Conservation (phyloP, 306 rosid genomes). For the Calophaca sinica region DNA sequence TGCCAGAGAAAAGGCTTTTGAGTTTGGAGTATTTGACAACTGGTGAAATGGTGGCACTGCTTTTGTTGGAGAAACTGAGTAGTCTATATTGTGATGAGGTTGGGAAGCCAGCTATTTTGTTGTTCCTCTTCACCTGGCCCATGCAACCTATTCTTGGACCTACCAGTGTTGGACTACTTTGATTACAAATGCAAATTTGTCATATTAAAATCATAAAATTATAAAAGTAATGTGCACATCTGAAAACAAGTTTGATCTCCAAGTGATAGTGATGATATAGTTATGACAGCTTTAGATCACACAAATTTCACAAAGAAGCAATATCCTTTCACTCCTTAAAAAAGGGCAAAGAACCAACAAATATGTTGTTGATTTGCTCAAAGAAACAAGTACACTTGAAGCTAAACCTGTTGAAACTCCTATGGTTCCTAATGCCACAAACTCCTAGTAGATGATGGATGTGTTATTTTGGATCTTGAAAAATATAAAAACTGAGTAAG, state of each 20-base stretch:
- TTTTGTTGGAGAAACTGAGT: too few species aligned
- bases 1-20: too few species aligned
- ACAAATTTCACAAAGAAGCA: conserved; percentile 7
- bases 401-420: background rate
- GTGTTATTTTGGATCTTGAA: background rate
- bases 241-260: conserved; percentile 14
- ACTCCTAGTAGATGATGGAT: background rate
- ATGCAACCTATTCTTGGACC: conserved; percentile 96
- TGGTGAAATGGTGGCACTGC: too few species aligned
- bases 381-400: background rate
- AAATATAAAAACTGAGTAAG: background rate
- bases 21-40: too few species aligned
- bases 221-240: conserved; percentile 25
- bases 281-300: conserved; percentile 9
- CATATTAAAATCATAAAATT: conserved; percentile 32
- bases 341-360: background rate
- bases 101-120: conserved; percentile 73
- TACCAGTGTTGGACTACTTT: conserved; percentile 51
- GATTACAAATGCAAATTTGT: conserved; percentile 41
- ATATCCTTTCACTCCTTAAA: background rate
- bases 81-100: too few species aligned
- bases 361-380: background rate
- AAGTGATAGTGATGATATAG: background rate
- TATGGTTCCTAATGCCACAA: background rate
- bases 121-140: conserved; percentile 93